A percentile compares a stretch with the other conserved stretches of the same genome.
These are phyloP conservation scores for Podospora conica DNA, from an alignment of 495 filamentous ascomycete genomes.

Conservation along the genomic window DNA sequence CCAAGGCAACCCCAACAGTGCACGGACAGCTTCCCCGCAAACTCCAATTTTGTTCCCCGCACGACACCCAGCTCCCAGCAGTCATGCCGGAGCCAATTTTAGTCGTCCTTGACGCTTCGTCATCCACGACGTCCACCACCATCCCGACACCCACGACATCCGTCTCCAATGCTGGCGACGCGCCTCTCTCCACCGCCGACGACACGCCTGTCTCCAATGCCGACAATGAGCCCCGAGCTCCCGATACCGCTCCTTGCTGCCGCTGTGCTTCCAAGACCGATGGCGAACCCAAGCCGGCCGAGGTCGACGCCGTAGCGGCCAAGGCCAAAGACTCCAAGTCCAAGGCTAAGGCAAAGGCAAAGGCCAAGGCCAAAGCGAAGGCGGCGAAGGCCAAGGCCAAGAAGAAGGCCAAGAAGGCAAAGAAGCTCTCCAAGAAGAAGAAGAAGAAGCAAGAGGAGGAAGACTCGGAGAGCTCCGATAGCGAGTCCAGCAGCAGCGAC, in stretches of 20 bases:
- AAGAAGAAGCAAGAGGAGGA: background rate
- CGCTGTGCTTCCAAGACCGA: constrained; percentile 1
- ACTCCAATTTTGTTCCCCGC: background rate
- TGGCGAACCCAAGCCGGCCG: background rate
- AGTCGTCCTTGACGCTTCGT: background rate
- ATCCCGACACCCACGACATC: background rate
- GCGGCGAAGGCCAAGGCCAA: constrained; percentile 4
- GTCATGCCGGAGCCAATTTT: background rate
- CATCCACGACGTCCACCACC: background rate
- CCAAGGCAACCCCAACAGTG: background rate
- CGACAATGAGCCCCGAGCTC: background rate
- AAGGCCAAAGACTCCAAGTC: background rate
- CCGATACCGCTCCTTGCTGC: background rate
- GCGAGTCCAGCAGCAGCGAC: background rate
- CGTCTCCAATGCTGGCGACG: background rate
- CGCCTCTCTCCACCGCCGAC: background rate
- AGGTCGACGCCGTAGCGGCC: background rate
- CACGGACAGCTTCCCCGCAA: background rate
- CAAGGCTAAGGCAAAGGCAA: constrained; percentile 3
- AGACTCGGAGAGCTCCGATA: background rate
- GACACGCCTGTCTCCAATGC: too few species aligned
- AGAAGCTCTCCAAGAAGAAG: constrained; percentile 6
- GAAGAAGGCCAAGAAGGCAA: constrained; percentile 5
- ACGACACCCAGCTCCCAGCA: background rate
- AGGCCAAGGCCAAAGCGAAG: constrained; percentile 1